Evolutionary conservation across 345 rosid genomes (phyloP).

Genomic region (Euphorbia peplus): DNA sequence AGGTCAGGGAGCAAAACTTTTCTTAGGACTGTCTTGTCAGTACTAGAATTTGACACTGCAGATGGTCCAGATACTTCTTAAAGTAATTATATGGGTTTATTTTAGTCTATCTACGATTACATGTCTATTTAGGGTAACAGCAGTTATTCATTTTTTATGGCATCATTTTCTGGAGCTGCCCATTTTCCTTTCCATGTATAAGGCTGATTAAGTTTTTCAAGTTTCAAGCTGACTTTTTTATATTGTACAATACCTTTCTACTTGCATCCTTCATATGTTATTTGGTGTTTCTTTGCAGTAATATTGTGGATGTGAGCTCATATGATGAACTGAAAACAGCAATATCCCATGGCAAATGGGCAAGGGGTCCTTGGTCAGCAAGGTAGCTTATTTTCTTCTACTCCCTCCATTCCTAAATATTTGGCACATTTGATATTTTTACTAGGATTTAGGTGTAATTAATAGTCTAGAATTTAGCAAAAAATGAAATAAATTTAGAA

Average conservation of each 20-base stretch:
- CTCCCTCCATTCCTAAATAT: too few relatives aligned
- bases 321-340: conserved; percentile 78
- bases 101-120: neutral
- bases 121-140: neutral
- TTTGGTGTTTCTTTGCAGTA: conserved; percentile 44
- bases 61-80: neutral
- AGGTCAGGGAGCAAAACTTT: neutral
- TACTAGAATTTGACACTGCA: neutral
- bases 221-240: neutral
- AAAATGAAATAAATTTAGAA: too few relatives aligned
- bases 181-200: neutral
- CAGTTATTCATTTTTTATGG: neutral
- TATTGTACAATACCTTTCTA: neutral
- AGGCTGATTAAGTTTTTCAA: neutral
- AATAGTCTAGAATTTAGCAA: too few relatives aligned
- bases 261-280: neutral
- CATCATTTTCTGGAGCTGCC: neutral
- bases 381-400: conserved; percentile 34
- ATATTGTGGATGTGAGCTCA: conserved; percentile 80
- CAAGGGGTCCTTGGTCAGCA: conserved; percentile 93
- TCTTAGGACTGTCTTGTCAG: neutral
- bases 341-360: conserved; percentile 86
- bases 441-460: too few relatives aligned
- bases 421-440: too few relatives aligned
- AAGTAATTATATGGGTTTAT: neutral